Conservation (phyloP, 2,329 filamentous ascomycete genomes). For the Colletotrichum navitas region DNA sequence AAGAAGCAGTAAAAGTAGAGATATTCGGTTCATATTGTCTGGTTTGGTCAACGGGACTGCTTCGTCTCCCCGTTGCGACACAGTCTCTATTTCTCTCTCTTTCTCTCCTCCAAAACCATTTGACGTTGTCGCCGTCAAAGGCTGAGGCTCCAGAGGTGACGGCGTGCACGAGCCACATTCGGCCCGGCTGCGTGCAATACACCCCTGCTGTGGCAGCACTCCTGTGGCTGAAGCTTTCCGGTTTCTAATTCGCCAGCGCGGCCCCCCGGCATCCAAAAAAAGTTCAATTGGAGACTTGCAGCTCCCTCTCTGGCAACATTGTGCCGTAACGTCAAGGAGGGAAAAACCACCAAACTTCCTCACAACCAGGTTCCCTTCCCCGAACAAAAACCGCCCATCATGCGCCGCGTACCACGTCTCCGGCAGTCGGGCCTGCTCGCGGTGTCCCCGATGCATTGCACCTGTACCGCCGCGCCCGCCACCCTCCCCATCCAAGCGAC, state of each 20-base stretch:
- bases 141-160: conserved; percentile 15
- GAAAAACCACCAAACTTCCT: neutral
- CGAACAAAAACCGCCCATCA: conserved; percentile 44
- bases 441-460: conserved; percentile 44
- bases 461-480: conserved; percentile 42
- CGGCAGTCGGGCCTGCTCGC: conserved; percentile 52
- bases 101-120: too few species aligned
- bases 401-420: conserved; percentile 59
- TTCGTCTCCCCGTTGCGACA: neutral
- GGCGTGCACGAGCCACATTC: conserved; percentile 25
- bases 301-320: conserved; percentile 32
- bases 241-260: conserved; percentile 31
- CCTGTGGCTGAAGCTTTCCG: conserved; percentile 31
- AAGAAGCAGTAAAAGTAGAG: conserved; percentile 53
- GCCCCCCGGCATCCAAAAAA: conserved; percentile 40
- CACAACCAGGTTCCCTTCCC: conserved; percentile 1
- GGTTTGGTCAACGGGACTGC: neutral
- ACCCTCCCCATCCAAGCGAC: conserved; percentile 32
- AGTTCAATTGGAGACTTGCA: conserved; percentile 37
- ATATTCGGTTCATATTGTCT: conserved; percentile 49
- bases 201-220: neutral
- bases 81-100: neutral
- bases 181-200: neutral
- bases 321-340: conserved; percentile 2
- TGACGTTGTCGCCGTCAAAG: conserved; percentile 27